phyloP scores from a whole-genome alignment of 768 basidiomycete genomes.

The Pisolithus microcarpus region DNA sequence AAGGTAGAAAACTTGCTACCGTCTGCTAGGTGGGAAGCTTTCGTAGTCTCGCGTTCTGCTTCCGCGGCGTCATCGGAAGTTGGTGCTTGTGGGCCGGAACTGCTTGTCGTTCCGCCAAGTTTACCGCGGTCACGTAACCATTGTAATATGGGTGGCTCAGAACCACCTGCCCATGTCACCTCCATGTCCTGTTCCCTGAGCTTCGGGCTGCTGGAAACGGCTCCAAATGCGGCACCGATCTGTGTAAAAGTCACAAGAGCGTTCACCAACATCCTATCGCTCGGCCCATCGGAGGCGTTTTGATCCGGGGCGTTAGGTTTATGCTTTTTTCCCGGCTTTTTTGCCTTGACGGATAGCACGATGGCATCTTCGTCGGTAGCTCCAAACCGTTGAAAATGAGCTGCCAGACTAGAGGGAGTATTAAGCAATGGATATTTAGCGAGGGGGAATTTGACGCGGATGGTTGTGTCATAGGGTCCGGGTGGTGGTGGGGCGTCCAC shows the following conservation, averaged over 20 bases:
- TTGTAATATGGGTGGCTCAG: slow-evolving; percentile 61
- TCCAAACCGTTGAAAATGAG: slow-evolving; percentile 56
- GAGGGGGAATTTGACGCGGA: slow-evolving; percentile 63
- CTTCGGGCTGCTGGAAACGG: slow-evolving; percentile 54
- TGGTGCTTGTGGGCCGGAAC: slow-evolving; percentile 10
- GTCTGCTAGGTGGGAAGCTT: slow-evolving; percentile 3
- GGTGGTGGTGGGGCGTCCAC: slow-evolving; percentile 51
- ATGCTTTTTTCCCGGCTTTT: slow-evolving; percentile 32
- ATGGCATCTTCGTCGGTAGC: slow-evolving; percentile 55
- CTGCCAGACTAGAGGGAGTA: slow-evolving; percentile 15
- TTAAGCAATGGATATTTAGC: slow-evolving; percentile 37
- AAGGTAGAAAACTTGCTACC: slow-evolving; percentile 53
- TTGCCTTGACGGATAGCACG: slow-evolving; percentile 59
- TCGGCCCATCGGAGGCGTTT: slow-evolving; percentile 32
- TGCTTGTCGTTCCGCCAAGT: slow-evolving; percentile 29
- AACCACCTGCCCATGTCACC: slow-evolving; percentile 63
- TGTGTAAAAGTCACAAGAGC: slow-evolving; percentile 73
- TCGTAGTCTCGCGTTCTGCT: not conserved
- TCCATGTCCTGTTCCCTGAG: slow-evolving; percentile 56
- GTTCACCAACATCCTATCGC: slow-evolving; percentile 45
- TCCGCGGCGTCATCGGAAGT: slow-evolving; percentile 13
- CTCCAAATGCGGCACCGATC: slow-evolving; percentile 70
- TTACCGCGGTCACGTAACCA: slow-evolving; percentile 73
- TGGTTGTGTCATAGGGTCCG: slow-evolving; percentile 67
- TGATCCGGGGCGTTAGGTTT: slow-evolving; percentile 28